These are phyloP conservation scores for Nitzschia sp. DNA, from an alignment of 108 stramenopile species.

Conservation along the genomic window DNA sequence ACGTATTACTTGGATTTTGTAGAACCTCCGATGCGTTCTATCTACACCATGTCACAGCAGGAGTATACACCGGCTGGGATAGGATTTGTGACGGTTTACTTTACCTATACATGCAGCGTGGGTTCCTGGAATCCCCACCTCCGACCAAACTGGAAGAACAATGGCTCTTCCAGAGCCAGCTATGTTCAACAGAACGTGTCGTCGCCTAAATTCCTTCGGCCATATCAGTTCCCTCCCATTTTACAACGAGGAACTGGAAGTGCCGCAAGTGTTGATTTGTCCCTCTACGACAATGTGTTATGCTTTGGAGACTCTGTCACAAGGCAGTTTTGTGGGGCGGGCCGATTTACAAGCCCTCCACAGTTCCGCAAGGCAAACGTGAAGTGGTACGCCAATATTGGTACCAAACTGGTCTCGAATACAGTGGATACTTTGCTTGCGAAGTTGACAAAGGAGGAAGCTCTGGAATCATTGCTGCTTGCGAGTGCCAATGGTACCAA, in stretches of 20 bases:
- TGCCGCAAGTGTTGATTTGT: conserved; percentile 4
- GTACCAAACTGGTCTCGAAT: conserved; percentile 13
- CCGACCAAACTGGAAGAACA: conserved; percentile 16
- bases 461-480: background rate
- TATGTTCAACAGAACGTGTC: background rate
- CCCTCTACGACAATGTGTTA: conserved; percentile 22
- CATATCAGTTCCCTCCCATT: background rate
- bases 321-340: conserved; percentile 25
- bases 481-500: background rate
- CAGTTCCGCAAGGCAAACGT: conserved; percentile 32
- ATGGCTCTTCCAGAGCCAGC: conserved; percentile 26
- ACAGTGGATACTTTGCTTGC: conserved; percentile 11
- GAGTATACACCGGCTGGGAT: background rate
- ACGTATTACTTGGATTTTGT: conserved; percentile 21
- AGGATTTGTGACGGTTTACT: conserved; percentile 19
- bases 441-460: conserved; percentile 5
- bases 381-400: conserved; percentile 19
- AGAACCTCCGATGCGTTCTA: conserved; percentile 12
- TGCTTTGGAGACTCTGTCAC: conserved; percentile 36
- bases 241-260: background rate
- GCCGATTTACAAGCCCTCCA: conserved; percentile 31
- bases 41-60: background rate
- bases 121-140: conserved; percentile 16
- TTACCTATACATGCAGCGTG: conserved; percentile 29
- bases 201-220: background rate